These are phyloP conservation scores for Elsinoe batatas DNA, from an alignment of 2,329 filamentous ascomycete species.

Conservation along the genomic window DNA sequence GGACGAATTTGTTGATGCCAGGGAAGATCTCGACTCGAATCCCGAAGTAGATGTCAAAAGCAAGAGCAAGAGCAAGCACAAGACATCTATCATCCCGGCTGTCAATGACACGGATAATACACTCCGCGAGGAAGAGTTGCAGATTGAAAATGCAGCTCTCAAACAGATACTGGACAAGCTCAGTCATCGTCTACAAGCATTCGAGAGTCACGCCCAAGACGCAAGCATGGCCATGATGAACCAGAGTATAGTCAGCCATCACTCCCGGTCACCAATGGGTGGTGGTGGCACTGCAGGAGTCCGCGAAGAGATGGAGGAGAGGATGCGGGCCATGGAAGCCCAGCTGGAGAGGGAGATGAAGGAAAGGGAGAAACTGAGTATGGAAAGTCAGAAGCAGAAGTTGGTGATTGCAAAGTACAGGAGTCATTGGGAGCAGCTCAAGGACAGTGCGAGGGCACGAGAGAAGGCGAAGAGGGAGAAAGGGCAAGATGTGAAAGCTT, in stretches of 20 bases:
- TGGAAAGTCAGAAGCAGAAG: conserved; percentile 52
- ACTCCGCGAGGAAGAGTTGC: conserved; percentile 60
- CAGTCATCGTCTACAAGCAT: conserved; percentile 78
- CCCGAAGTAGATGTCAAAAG: conserved; percentile 25
- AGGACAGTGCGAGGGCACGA: conserved; percentile 15
- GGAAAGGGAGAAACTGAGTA: conserved; percentile 52
- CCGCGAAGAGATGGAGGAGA: conserved; percentile 21
- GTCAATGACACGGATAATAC: conserved; percentile 22
- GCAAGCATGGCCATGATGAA: conserved; percentile 64
- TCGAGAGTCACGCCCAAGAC: conserved; percentile 84
- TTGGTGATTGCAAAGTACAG: conserved; percentile 56
- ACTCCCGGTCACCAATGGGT: conserved; percentile 10
- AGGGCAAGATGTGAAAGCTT: neutral
- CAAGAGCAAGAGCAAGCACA: conserved; percentile 25
- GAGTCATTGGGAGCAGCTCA: conserved; percentile 57
- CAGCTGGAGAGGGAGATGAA: conserved; percentile 46
- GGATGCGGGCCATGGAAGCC: conserved; percentile 45
- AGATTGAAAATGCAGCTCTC: conserved; percentile 76
- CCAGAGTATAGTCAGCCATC: conserved; percentile 51
- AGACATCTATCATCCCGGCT: conserved; percentile 28
- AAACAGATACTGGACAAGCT: conserved; percentile 80
- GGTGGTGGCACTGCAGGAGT: conserved; percentile 7
- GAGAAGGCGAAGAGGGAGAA: conserved; percentile 13
- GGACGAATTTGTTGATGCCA: conserved; percentile 84
- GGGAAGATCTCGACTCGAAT: conserved; percentile 42